Evolutionary conservation across 2,329 filamentous ascomycete genomes (phyloP), one percentile per base, ranked within the genome.

Genomic region (Xylariomycetidae sp.): DNA sequence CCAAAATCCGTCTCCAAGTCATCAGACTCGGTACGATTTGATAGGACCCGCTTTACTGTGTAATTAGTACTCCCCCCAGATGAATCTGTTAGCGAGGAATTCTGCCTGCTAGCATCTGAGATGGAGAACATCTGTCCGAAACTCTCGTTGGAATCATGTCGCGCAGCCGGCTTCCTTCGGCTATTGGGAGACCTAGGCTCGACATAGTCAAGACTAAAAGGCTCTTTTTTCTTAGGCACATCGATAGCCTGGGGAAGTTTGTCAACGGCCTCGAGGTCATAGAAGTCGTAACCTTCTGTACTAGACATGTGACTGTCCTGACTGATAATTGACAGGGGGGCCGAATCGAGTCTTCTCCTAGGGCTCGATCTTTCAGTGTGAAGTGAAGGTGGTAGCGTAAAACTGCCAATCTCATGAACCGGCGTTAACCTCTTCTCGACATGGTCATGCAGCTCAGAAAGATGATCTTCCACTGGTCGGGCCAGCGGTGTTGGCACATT

Each of bases 271-370:
- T 77, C 75, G 17, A 76, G 60, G 46, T 77, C 78, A 49, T 81
- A 81, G 48, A 82, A 82, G 52, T 82, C 77, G 46, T 82, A 81
- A 1, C 77, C 77, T 43, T 80, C 77, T 2, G 70, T 74, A 48
- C 63, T 71, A 10, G 70, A 72, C n/a, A 59, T 45, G 15, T 70
- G 65, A 45, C 69, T 75, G 25, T 67, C 65, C 19, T 71, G 65
- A 48, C 72, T 76, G 14, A 57, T 41, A n/a, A 66, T 59, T 3
- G 74, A 77, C 16, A 74, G 46, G 2, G 72, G 64, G 23, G 61
- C 58, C 1, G 72, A 77, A 46, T 74, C 64, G 9, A 69, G 63
- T 16, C 71, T 65, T 34, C 61, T 61, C 8, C 70, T 63, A 4
- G 57, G 63, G 34, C 50, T 62, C 31, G 50, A 48, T 29, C 49